Evolutionary conservation across 1,139 yeast species (phyloP).

Genomic region (Meyerozyma sp.): DNA sequence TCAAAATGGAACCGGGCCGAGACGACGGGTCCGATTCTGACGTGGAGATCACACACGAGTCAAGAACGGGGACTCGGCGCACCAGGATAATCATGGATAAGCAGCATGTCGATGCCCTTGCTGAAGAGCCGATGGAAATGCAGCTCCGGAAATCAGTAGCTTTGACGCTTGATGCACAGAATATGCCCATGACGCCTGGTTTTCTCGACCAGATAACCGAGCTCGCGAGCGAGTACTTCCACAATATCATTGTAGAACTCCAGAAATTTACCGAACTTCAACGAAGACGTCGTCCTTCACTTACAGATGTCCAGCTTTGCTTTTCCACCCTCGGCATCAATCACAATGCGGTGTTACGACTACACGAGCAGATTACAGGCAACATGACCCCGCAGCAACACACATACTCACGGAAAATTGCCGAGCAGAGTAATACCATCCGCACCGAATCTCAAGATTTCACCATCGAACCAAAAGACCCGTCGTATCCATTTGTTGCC

Average conservation of each 20-base stretch:
- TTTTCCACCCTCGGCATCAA: slow-evolving; percentile 42
- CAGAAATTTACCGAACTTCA: slow-evolving; percentile 61
- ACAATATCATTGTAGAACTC: slow-evolving; percentile 40
- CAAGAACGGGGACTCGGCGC: background rate
- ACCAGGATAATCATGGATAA: background rate
- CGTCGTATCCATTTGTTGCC: slow-evolving; percentile 35
- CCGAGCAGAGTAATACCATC: slow-evolving; percentile 14
- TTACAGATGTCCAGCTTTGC: slow-evolving; percentile 51
- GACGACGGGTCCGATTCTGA: background rate
- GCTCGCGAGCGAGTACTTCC: slow-evolving; percentile 47
- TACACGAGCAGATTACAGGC: background rate
- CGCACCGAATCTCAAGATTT: slow-evolving; percentile 4
- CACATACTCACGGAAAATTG: slow-evolving; percentile 42
- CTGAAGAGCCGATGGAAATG: slow-evolving; percentile 25
- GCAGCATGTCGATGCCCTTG: background rate
- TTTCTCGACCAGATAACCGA: slow-evolving; percentile 45
- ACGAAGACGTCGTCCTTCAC: slow-evolving; percentile 56
- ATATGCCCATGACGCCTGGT: slow-evolving; percentile 30
- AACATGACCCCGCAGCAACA: slow-evolving; percentile 9
- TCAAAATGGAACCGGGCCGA: background rate
- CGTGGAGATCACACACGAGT: background rate
- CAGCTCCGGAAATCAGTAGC: slow-evolving; percentile 31
- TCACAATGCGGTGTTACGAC: slow-evolving; percentile 3
- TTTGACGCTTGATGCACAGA: slow-evolving; percentile 31
- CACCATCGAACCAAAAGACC: slow-evolving; percentile 15